Base-by-base conservation (phyloP, 805 yeast genomes). In the Candida multigemmis region DNA sequence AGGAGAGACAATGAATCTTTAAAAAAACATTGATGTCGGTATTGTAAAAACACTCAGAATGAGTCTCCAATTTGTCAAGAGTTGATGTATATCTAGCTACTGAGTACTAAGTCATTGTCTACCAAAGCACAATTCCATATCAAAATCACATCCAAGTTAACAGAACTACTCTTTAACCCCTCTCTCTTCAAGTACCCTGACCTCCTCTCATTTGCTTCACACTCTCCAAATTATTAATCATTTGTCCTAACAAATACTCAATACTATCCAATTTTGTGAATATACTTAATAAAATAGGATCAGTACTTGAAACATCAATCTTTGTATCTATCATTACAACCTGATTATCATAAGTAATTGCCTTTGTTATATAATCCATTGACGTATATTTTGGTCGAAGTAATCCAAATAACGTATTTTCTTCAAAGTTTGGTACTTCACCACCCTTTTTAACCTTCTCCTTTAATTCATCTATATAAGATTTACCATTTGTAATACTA, bases 271-370 rank as follows among this genome's bases (percentile, higher is more conserved):
- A 54, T 41, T 79, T 79, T 4, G 80, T 68, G 35, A 72, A 65
- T 2, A 77, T 66, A 26, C 79, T 70, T 20, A 78, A 57, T 28
- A 80, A 46, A 6, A 71, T 62, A 3, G 87, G 87, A 40, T 80
- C 89, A 14, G 80, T 75, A 3, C 78, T 68, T 15, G 73, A 64
- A 3, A 76, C 74, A 32, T 72, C 74, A 13, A 75, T 53, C 31
- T 71, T 74, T 33, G 70, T 77, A 34, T 57, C 53, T 14, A 77
- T 74, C 42, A 73, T 71, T 14, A 77, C 86, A 23, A 77, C 84
- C 37, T 55, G 60, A 22, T 60, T 56, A 32, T 68, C 55, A 45
- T 68, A 78, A 0, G 86, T 77, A 10, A 76, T 53, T 30, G 82
- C 72, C 34, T 77, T 65, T 11, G 78, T 74, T 26, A 79, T 56